Conservation (phyloP, 352 stramenopile genomes). For the Pelagophyceae sp. region DNA sequence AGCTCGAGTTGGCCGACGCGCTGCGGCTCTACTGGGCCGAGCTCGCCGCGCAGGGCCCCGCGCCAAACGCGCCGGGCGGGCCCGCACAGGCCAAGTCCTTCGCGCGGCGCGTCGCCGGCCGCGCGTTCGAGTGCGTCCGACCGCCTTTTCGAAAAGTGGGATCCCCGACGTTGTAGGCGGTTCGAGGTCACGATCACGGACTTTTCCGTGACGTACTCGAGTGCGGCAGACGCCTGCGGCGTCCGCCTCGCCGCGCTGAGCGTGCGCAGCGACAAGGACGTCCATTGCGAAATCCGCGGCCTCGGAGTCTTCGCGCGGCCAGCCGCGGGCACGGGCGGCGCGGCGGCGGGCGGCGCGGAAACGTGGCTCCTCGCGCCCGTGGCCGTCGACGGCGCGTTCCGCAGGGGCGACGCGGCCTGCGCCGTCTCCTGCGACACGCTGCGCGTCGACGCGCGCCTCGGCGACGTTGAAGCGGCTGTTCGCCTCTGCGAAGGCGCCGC, state of each 20-base stretch:
- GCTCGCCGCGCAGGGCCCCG: not conserved
- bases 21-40: not conserved
- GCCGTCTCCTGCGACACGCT: not conserved
- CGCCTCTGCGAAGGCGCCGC: not conserved
- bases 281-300: not conserved
- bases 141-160: too few species aligned
- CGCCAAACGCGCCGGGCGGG: not conserved
- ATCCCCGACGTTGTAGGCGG: too few species aligned
- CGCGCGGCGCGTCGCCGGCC: not conserved
- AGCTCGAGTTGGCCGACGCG: not conserved
- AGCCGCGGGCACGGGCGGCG: too few species aligned
- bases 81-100: not conserved
- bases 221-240: not conserved
- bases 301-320: not conserved
- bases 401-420: not conserved
- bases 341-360: not conserved
- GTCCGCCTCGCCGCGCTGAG: not conserved
- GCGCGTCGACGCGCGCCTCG: not conserved
- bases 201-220: not conserved
- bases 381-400: not conserved
- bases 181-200: not conserved
- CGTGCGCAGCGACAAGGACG: not conserved
- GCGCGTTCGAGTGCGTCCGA: not conserved
- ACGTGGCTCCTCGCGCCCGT: not conserved
- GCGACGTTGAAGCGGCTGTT: not conserved